Evolutionary conservation across 164 flowering plant species (phyloP), one percentile per base, ranked within the genome.

Genomic region (Euptelea pleiosperma): DNA sequence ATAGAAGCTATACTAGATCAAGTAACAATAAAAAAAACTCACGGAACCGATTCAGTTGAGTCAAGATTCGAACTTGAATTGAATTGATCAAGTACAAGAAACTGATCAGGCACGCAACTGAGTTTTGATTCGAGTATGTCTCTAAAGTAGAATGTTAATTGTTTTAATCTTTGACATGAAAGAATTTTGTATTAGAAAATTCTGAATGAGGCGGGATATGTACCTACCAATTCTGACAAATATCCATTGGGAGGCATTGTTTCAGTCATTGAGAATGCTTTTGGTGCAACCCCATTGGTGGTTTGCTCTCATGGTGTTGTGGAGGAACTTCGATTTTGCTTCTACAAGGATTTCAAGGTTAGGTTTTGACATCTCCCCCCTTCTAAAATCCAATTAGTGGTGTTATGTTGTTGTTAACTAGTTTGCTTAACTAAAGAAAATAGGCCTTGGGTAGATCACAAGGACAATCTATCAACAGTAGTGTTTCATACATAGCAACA

Each of bases 331-430:
- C 78, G 58, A 4, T 36, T 88, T 44, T 91, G 97, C 82, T 91
- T 91, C 70, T 77, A 79, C 46, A 91, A 87, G 70, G 83, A 87
- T 75, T 87, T 91, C 60, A 69, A 78, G 93, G 97, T 91, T 50
- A 34, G 79, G 30, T 7, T 15, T 43, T 7, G 1, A 21, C 12
- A 12, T 50, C 41, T 54, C 16, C 15, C 14, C 58, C 14, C n/a
- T 16, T 22, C n/a, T 8, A 14, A 16, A 29, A 1, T 41, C 16
- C 35, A 40, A 26, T 29, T 8, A n/a, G n/a, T n/a, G n/a, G n/a
- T n/a, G n/a, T n/a, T n/a, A n/a, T n/a, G n/a, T n/a, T n/a, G n/a
- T n/a, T n/a, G n/a, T n/a, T n/a, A n/a, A n/a, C n/a, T n/a, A n/a
- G n/a, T n/a, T n/a, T n/a, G n/a, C n/a, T n/a, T n/a, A n/a, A n/a